phyloP scores from a whole-genome alignment of 1,284 basidiomycete species.

The Cryptococcus depauperatus region DNA sequence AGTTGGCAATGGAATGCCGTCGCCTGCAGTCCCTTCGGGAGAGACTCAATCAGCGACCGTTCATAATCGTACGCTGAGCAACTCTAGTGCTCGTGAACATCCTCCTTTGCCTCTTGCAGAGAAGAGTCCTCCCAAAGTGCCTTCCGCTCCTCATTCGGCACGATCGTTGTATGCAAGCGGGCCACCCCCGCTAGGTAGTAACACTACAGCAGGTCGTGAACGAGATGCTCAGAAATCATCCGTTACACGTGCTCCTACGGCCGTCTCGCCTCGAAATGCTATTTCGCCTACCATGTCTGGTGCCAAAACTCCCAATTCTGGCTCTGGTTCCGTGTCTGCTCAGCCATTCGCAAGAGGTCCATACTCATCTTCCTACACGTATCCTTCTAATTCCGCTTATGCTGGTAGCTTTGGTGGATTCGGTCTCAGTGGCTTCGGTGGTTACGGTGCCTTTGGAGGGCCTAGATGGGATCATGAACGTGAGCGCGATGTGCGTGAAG shows the following conservation, averaged over 20 bases:
- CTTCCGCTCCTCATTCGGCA: conserved; percentile 2
- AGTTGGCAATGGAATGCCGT: conserved; percentile 5
- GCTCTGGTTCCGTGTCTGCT: not conserved
- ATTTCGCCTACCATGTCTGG: conserved; percentile 8
- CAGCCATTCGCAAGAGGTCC: conserved; percentile 2
- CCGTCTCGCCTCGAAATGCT: conserved; percentile 8
- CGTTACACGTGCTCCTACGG: conserved; percentile 5
- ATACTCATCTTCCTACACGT: conserved; percentile 1
- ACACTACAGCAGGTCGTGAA: conserved; percentile 2
- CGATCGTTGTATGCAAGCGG: conserved; percentile 9
- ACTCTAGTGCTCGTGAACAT: conserved; percentile 8
- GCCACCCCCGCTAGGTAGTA: conserved; percentile 2
- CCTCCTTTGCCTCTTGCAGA: conserved; percentile 2
- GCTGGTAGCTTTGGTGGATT: conserved; percentile 12
- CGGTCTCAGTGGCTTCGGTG: conserved; percentile 12
- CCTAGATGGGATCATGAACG: conserved; percentile 15
- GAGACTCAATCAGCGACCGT: not conserved
- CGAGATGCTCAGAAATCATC: conserved; percentile 9
- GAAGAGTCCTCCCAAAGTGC: conserved; percentile 12
- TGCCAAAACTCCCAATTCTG: conserved; percentile 1
- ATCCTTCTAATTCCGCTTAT: not conserved
- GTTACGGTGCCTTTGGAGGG: conserved; percentile 13
- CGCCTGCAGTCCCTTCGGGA: conserved; percentile 3
- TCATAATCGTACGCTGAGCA: conserved; percentile 11
- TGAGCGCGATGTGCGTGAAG: conserved; percentile 8